Conservation (phyloP, 1,284 basidiomycete genomes). For the Meripilus lineatus region DNA sequence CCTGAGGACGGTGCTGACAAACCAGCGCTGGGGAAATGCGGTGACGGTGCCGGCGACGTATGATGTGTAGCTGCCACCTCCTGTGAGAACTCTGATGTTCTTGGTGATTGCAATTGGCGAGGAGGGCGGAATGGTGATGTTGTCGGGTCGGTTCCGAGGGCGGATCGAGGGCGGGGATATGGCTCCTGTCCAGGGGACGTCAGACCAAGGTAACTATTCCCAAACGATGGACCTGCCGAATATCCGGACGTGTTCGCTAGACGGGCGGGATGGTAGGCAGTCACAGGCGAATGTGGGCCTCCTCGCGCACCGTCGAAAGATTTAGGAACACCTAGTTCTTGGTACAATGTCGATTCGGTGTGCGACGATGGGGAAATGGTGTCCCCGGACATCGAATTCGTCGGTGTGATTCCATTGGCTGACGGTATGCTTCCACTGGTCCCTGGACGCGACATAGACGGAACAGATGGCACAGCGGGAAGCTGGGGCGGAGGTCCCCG, state of each 20-base stretch:
- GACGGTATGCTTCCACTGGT: conserved; percentile 16
- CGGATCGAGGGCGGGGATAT: conserved; percentile 54
- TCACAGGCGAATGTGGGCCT: conserved; percentile 12
- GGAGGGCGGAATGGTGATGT: conserved; percentile 33
- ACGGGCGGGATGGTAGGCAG: conserved; percentile 4
- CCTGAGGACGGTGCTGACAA: background rate
- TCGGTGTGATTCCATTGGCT: conserved; percentile 12
- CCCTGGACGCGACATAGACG: conserved; percentile 15
- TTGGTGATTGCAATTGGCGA: conserved; percentile 13
- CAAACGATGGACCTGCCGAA: conserved; percentile 23
- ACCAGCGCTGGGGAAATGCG: conserved; percentile 5
- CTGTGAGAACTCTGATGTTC: conserved; percentile 10
- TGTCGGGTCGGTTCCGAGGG: conserved; percentile 39
- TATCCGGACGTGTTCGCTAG: conserved; percentile 7
- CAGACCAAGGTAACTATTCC: conserved; percentile 14
- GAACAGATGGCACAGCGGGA: conserved; percentile 8
- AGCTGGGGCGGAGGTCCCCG: conserved; percentile 12
- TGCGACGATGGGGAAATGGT: conserved; percentile 8
- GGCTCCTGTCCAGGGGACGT: conserved; percentile 40
- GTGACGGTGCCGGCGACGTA: conserved; percentile 5
- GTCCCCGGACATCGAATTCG: conserved; percentile 1
- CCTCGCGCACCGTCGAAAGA: conserved; percentile 33
- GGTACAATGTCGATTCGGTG: background rate
- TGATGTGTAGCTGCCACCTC: conserved; percentile 8
- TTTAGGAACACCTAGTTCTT: conserved; percentile 19